Evolutionary conservation across 352 stramenopile species (phyloP).

Genomic region (Pythium diclinum): DNA sequence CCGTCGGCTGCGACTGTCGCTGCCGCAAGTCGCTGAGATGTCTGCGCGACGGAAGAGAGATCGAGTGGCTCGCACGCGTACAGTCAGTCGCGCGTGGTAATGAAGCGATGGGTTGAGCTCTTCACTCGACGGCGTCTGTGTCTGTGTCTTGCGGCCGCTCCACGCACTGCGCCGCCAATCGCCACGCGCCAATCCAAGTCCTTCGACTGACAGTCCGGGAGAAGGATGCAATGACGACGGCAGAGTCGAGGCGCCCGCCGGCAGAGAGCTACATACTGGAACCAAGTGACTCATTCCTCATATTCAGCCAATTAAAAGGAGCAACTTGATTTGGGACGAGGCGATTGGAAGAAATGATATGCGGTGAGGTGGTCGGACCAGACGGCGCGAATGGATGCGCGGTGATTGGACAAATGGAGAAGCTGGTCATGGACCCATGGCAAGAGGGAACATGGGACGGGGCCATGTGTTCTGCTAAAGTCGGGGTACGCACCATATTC

Average conservation of each 20-base stretch:
- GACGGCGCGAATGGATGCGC: conserved; percentile 12
- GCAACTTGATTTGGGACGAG: not conserved
- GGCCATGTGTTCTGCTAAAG: not conserved
- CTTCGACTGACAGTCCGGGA: not conserved
- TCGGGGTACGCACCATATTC: not conserved
- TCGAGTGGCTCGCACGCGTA: not conserved
- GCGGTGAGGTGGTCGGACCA: not conserved
- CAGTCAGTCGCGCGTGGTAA: not conserved
- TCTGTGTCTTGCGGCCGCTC: conserved; percentile 4
- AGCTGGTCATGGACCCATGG: not conserved
- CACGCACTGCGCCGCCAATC: not conserved
- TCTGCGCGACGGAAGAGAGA: not conserved
- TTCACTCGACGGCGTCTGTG: not conserved
- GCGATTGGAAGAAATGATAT: conserved; percentile 2
- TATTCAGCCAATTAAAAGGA: not conserved
- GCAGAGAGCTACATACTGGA: not conserved
- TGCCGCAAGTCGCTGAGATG: not conserved
- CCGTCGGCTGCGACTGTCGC: not conserved
- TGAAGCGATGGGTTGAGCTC: not conserved
- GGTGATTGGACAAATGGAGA: not conserved
- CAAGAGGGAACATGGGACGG: not conserved
- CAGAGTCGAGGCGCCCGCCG: not conserved
- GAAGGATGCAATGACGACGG: conserved; percentile 2
- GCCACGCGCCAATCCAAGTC: not conserved
- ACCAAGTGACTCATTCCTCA: not conserved